Percentiles rank a stretch among this genome's conserved stretches.
Conservation (phyloP, 768 basidiomycete genomes). For the Pseudohyphozyma bogoriensis region DNA sequence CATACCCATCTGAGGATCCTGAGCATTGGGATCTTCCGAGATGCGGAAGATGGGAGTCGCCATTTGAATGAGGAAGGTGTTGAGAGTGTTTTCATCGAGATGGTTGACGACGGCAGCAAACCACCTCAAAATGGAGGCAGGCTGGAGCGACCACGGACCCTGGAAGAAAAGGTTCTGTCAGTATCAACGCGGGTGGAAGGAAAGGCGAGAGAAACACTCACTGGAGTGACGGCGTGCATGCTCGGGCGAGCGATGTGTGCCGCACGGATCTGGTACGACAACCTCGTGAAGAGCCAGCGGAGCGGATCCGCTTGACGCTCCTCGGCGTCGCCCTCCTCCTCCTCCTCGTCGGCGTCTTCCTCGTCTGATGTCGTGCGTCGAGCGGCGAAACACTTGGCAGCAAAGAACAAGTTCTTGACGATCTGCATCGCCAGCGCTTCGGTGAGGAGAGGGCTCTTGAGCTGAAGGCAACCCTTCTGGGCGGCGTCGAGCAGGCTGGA, state of each 20-base stretch:
- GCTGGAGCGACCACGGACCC: constrained; percentile 75
- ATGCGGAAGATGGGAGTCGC: constrained; percentile 78
- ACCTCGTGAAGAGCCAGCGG: constrained; percentile 86
- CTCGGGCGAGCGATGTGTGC: constrained; percentile 31
- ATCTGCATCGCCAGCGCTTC: constrained; percentile 64
- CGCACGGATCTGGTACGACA: constrained; percentile 55
- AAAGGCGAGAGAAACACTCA: constrained; percentile 7
- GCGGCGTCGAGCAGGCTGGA: constrained; percentile 54
- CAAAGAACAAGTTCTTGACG: constrained; percentile 84
- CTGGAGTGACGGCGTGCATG: constrained; percentile 22
- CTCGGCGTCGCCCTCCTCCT: constrained; percentile 26
- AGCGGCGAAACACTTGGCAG: constrained; percentile 71
- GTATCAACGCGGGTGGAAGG: background rate
- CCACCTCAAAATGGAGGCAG: constrained; percentile 71
- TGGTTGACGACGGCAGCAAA: constrained; percentile 81
- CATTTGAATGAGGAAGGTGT: constrained; percentile 69
- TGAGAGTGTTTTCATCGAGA: constrained; percentile 52
- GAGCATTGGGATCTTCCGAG: constrained; percentile 72
- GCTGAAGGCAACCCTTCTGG: constrained; percentile 59
- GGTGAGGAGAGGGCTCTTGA: constrained; percentile 71
- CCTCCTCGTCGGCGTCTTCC: constrained; percentile 30
- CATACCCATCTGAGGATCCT: constrained; percentile 68
- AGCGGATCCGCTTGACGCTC: constrained; percentile 47
- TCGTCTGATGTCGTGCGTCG: constrained; percentile 33
- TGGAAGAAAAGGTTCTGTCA: constrained; percentile 36